phyloP scores from a whole-genome alignment of 1,139 yeast genomes.

The Eremothecium cymbalariae region DNA sequence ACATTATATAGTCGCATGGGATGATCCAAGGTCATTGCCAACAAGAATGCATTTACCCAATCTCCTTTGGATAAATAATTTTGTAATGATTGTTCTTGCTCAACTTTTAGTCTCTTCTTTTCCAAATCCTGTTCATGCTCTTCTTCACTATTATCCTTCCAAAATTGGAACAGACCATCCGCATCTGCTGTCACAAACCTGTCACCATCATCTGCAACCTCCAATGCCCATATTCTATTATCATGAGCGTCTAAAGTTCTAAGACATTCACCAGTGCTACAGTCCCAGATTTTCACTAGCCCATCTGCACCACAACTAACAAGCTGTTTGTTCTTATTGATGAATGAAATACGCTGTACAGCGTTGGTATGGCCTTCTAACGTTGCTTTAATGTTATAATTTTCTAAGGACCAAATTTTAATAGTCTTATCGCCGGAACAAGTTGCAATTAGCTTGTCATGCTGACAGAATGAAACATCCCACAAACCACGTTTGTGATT shows the following conservation, averaged over 20 bases:
- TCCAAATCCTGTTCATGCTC: slow-evolving; percentile 43
- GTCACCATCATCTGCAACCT: slow-evolving; percentile 56
- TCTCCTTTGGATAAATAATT: slow-evolving; percentile 64
- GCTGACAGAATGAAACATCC: slow-evolving; percentile 78
- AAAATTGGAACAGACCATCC: slow-evolving; percentile 80
- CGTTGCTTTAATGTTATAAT: slow-evolving; percentile 67
- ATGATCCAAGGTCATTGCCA: slow-evolving; percentile 79
- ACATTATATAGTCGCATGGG: slow-evolving; percentile 77
- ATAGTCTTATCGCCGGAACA: slow-evolving; percentile 87
- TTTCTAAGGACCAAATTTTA: slow-evolving; percentile 78
- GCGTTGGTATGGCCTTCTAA: slow-evolving; percentile 94
- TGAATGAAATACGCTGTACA: slow-evolving; percentile 70
- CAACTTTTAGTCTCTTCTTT: slow-evolving; percentile 52
- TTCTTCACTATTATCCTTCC: slow-evolving; percentile 84
- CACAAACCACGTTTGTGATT: slow-evolving; percentile 95
- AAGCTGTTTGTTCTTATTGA: slow-evolving; percentile 59
- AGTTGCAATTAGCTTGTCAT: slow-evolving; percentile 67
- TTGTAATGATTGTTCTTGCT: slow-evolving; percentile 77
- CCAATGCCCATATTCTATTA: slow-evolving; percentile 90
- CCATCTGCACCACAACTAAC: slow-evolving; percentile 94
- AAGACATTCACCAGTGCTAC: slow-evolving; percentile 63
- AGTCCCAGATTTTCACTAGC: slow-evolving; percentile 83
- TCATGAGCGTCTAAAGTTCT: slow-evolving; percentile 86
- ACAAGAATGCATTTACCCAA: slow-evolving; percentile 81
- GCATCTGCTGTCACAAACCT: slow-evolving; percentile 83